Conservation (phyloP, 1,139 yeast genomes). For the Blastobotrys petasosporus region DNA sequence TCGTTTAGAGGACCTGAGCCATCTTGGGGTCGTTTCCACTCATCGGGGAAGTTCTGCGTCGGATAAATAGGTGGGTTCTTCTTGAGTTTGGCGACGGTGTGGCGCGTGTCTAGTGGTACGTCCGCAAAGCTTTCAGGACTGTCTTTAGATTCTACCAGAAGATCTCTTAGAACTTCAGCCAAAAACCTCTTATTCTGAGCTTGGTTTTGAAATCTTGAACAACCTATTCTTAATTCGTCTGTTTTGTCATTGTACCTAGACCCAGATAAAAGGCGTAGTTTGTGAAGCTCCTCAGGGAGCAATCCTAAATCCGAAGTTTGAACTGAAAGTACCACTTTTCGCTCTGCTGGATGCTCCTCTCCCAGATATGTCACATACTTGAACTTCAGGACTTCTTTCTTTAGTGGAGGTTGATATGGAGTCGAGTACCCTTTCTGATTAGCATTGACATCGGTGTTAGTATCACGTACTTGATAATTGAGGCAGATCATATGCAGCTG, state of each 20-base stretch:
- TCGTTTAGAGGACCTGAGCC: slow-evolving; percentile 19
- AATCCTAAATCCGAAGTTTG: slow-evolving; percentile 50
- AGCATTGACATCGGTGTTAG: slow-evolving; percentile 18
- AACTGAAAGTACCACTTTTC: slow-evolving; percentile 60
- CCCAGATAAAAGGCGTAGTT: slow-evolving; percentile 74
- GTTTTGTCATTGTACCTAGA: slow-evolving; percentile 62
- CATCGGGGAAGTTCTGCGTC: slow-evolving; percentile 56
- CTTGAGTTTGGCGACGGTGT: slow-evolving; percentile 43
- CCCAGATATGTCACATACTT: slow-evolving; percentile 70
- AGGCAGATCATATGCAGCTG: slow-evolving; percentile 91
- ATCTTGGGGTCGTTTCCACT: slow-evolving; percentile 68
- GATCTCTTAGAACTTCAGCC: slow-evolving; percentile 54
- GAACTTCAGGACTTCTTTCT: slow-evolving; percentile 50
- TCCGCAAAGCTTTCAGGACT: slow-evolving; percentile 59
- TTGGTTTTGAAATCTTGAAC: slow-evolving; percentile 62
- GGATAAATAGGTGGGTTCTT: slow-evolving; percentile 33
- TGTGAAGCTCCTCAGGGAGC: slow-evolving; percentile 51
- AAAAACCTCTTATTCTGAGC: slow-evolving; percentile 79
- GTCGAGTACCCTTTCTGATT: slow-evolving; percentile 38
- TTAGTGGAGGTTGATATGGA: slow-evolving; percentile 40
- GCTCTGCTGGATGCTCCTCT: slow-evolving; percentile 64
- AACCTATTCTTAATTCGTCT: slow-evolving; percentile 56
- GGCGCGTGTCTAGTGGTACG: slow-evolving; percentile 78
- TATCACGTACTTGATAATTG: slow-evolving; percentile 42
- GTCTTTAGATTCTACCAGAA: slow-evolving; percentile 63